Evolutionary conservation across 2,329 filamentous ascomycete genomes (phyloP).

Genomic region (Alternaria alternata): DNA sequence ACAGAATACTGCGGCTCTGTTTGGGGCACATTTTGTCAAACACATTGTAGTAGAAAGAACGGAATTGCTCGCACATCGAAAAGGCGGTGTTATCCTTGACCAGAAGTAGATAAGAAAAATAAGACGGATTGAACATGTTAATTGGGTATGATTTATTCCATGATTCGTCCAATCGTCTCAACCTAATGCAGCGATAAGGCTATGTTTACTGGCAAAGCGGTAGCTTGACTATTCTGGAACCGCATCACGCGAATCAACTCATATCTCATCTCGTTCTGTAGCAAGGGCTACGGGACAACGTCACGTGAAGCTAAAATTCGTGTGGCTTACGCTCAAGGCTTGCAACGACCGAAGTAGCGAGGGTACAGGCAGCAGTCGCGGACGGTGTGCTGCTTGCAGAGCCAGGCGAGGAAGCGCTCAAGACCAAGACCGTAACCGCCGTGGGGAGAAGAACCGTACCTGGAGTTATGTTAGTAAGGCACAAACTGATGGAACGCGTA

Average conservation of each 20-base stretch:
- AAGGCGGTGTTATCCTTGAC: background rate
- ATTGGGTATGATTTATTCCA: slow-evolving; percentile 16
- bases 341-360: slow-evolving; percentile 82
- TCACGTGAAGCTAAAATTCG: background rate
- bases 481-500: background rate
- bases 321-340: slow-evolving; percentile 62
- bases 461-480: slow-evolving; percentile 48
- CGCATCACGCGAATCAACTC: slow-evolving; percentile 1
- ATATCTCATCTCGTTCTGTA: slow-evolving; percentile 7
- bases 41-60: background rate
- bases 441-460: slow-evolving; percentile 90
- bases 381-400: slow-evolving; percentile 72
- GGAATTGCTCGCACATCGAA: background rate
- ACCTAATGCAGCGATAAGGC: slow-evolving; percentile 11
- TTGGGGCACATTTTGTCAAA: background rate
- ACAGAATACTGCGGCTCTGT: background rate
- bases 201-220: background rate
- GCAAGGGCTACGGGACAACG: slow-evolving; percentile 18
- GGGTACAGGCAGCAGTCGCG: slow-evolving; percentile 78
- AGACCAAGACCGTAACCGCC: slow-evolving; percentile 93
- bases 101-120: background rate
- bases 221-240: background rate
- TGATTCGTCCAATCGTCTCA: slow-evolving; percentile 2
- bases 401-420: slow-evolving; percentile 78
- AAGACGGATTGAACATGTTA: background rate